Evolutionary conservation across 2,329 filamentous ascomycete genomes (phyloP).

Genomic region (Ceratocystis diversiconidia): DNA sequence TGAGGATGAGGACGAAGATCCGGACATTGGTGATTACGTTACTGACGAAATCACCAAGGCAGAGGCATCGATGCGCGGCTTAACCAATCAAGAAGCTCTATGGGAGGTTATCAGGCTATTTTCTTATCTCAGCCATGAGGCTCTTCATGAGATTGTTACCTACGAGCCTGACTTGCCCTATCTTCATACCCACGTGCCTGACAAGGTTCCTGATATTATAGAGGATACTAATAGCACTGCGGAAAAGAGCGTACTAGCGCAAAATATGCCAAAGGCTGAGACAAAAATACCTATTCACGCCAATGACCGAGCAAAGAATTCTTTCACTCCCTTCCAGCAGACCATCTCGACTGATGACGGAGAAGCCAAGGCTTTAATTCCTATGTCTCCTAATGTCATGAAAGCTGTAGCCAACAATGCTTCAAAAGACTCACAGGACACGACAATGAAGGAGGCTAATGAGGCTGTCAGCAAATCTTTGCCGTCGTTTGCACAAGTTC

Average conservation of each 20-base stretch:
- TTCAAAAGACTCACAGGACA: background rate
- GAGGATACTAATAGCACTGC: background rate
- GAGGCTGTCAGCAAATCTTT: background rate
- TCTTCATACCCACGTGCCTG: slow-evolving; percentile 7
- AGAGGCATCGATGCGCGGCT: slow-evolving; percentile 34
- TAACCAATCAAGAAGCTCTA: slow-evolving; percentile 29
- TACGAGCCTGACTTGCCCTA: slow-evolving; percentile 26
- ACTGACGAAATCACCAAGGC: slow-evolving; percentile 38
- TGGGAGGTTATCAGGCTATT: slow-evolving; percentile 34
- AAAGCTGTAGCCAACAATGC: background rate
- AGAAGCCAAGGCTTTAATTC: background rate
- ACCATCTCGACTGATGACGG: background rate
- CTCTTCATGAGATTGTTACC: slow-evolving; percentile 34
- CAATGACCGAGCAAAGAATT: background rate
- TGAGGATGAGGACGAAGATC: slow-evolving; percentile 35
- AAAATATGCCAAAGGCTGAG: background rate
- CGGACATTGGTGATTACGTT: slow-evolving; percentile 44
- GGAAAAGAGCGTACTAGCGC: background rate
- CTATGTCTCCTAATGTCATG: background rate
- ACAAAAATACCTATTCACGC: background rate
- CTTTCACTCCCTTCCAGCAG: background rate
- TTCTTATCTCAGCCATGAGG: slow-evolving; percentile 35
- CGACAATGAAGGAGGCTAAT: background rate
- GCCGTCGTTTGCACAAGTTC: background rate
- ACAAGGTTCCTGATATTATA: background rate